Percentiles rank a stretch among this genome's conserved stretches.
Evolutionary conservation across 1,284 basidiomycete genomes (phyloP).

Genomic region (Ceratobasidium sp.): DNA sequence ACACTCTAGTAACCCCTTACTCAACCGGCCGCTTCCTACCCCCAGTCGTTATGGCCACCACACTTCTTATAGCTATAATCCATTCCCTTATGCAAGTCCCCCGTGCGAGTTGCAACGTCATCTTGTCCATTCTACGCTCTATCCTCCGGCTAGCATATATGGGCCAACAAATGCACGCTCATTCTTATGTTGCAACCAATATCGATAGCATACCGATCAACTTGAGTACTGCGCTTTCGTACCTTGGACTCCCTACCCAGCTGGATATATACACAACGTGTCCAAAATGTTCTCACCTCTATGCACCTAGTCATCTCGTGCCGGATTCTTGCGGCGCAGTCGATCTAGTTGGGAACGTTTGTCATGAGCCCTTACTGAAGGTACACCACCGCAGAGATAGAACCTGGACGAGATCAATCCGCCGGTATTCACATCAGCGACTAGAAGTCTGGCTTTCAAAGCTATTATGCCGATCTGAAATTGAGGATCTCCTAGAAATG

Average conservation of each 20-base stretch:
- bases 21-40: background rate
- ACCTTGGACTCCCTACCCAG: background rate
- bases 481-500: conserved; percentile 18
- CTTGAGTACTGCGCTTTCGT: background rate
- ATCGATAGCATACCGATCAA: background rate
- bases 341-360: background rate
- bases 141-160: background rate
- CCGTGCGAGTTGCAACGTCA: background rate
- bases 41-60: conserved; percentile 42
- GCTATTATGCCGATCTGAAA: conserved; percentile 10
- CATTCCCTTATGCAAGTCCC: background rate
- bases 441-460: conserved; percentile 25
- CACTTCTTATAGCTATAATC: background rate
- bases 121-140: background rate
- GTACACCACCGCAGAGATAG: background rate
- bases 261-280: background rate
- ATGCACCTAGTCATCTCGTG: background rate
- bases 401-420: background rate
- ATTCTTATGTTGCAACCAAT: background rate
- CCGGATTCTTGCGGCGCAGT: background rate
- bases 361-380: background rate
- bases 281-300: background rate
- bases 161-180: background rate
- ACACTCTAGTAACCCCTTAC: background rate
- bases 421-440: conserved; percentile 2